These are phyloP conservation scores for Silybum marianum DNA, from an alignment of 129 eudicot species.

Conservation along the genomic window DNA sequence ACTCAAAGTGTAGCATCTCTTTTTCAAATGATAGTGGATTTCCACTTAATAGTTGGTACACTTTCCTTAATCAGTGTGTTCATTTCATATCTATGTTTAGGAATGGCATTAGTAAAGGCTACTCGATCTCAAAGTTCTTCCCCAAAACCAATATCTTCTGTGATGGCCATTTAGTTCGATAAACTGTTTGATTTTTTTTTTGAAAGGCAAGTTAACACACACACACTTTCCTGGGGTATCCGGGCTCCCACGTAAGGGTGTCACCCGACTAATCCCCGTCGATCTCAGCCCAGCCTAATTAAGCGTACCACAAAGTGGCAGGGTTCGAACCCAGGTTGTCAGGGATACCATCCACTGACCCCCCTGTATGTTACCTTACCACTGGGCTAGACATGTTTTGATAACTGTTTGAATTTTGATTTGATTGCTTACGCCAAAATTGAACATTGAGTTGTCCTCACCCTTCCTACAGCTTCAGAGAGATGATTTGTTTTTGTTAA, in stretches of 20 bases:
- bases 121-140: not conserved
- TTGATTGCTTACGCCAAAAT: not conserved
- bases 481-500: not conserved
- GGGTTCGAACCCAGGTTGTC: too few relatives aligned
- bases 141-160: not conserved
- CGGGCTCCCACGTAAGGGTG: too few relatives aligned
- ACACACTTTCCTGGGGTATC: too few relatives aligned
- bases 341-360: too few relatives aligned
- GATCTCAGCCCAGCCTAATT: too few relatives aligned
- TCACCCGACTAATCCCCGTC: too few relatives aligned
- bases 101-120: not conserved
- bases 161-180: conserved; percentile 1
- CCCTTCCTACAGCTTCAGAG: not conserved
- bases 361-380: too few relatives aligned
- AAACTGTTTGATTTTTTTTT: not conserved
- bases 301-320: too few relatives aligned
- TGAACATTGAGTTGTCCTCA: not conserved
- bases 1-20: not conserved
- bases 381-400: too few relatives aligned
- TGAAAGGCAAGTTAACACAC: too few relatives aligned
- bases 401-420: not conserved
- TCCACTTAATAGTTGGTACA: not conserved
- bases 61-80: not conserved
- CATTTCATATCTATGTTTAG: not conserved
- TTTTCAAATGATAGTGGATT: not conserved